Evolutionary conservation across 2,329 filamentous ascomycete genomes (phyloP).

Genomic region (Exophiala xenobiotica): DNA sequence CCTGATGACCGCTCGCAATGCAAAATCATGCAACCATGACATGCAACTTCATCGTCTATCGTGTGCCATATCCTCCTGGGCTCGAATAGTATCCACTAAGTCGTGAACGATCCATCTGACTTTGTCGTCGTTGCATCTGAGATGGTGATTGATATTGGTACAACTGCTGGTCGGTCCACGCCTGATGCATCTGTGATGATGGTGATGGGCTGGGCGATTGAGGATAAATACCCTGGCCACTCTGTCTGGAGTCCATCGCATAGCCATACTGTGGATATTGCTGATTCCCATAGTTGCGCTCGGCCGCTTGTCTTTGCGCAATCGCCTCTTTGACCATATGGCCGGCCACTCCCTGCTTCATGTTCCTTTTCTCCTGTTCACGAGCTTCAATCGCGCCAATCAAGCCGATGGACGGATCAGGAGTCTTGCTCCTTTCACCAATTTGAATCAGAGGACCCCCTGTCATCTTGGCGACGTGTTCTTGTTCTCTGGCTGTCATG

Average conservation of each 20-base stretch:
- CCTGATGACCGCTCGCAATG: constrained; percentile 12
- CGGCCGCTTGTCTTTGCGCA: constrained; percentile 59
- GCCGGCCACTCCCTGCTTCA: constrained; percentile 67
- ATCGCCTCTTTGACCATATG: constrained; percentile 73
- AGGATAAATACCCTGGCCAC: constrained; percentile 12
- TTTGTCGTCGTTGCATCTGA: constrained; percentile 10
- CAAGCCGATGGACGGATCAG: constrained; percentile 57
- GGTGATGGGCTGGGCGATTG: neutral
- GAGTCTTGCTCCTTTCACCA: constrained; percentile 53
- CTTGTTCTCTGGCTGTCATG: constrained; percentile 83
- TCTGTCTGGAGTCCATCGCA: constrained; percentile 7
- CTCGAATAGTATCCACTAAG: constrained; percentile 9
- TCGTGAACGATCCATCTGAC: constrained; percentile 10
- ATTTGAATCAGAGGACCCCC: constrained; percentile 73
- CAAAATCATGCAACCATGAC: neutral
- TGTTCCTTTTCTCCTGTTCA: constrained; percentile 72
- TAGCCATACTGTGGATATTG: constrained; percentile 12
- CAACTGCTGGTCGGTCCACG: constrained; percentile 3
- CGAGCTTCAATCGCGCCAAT: constrained; percentile 77
- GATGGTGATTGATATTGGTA: constrained; percentile 10
- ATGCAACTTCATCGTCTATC: neutral
- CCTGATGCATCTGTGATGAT: constrained; percentile 7
- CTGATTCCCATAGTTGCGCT: constrained; percentile 32
- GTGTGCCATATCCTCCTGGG: neutral
- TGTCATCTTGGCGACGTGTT: constrained; percentile 80